Conservation (phyloP, 352 stramenopile genomes). For the Pythium sukuiense region DNA sequence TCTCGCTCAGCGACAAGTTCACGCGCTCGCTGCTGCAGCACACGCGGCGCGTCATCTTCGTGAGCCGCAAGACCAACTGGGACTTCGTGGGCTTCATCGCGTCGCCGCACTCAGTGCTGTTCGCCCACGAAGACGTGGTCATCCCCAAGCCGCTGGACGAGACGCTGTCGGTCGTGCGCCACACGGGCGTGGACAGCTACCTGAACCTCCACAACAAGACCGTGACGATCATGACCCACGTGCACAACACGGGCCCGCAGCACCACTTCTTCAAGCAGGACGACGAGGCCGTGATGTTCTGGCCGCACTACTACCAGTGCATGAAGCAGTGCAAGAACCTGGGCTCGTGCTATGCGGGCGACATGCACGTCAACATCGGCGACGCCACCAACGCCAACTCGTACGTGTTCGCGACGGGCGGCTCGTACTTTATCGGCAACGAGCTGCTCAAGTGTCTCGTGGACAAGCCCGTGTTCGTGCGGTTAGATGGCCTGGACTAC, state of each 20-base stretch:
- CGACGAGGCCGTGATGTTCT: slow-evolving; percentile 73
- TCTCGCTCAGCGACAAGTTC: slow-evolving; percentile 43
- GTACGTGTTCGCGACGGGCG: slow-evolving; percentile 78
- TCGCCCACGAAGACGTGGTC: slow-evolving; percentile 62
- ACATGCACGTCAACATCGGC: slow-evolving; percentile 82
- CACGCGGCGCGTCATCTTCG: slow-evolving; percentile 65
- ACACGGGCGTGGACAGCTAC: slow-evolving; percentile 66
- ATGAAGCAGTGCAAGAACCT: slow-evolving; percentile 70
- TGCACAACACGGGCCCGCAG: slow-evolving; percentile 45
- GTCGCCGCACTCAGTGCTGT: slow-evolving; percentile 62
- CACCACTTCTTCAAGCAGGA: slow-evolving; percentile 75
- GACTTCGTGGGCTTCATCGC: slow-evolving; percentile 73
- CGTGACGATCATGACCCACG: slow-evolving; percentile 75
- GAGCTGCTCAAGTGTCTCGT: slow-evolving; percentile 67
- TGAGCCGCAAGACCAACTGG: slow-evolving; percentile 78
- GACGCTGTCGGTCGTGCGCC: slow-evolving; percentile 58
- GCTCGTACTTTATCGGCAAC: slow-evolving; percentile 75
- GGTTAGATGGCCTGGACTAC: slow-evolving; percentile 65
- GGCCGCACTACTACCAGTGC: slow-evolving; percentile 81
- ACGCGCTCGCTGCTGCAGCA: slow-evolving; percentile 50
- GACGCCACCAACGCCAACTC: slow-evolving; percentile 63
- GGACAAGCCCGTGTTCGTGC: slow-evolving; percentile 58
- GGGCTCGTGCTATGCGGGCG: slow-evolving; percentile 65
- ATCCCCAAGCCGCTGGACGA: slow-evolving; percentile 53
- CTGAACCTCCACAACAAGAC: slow-evolving; percentile 84